phyloP scores from a whole-genome alignment of 495 filamentous ascomycete species.

The Aspergillus heteromorphus region DNA sequence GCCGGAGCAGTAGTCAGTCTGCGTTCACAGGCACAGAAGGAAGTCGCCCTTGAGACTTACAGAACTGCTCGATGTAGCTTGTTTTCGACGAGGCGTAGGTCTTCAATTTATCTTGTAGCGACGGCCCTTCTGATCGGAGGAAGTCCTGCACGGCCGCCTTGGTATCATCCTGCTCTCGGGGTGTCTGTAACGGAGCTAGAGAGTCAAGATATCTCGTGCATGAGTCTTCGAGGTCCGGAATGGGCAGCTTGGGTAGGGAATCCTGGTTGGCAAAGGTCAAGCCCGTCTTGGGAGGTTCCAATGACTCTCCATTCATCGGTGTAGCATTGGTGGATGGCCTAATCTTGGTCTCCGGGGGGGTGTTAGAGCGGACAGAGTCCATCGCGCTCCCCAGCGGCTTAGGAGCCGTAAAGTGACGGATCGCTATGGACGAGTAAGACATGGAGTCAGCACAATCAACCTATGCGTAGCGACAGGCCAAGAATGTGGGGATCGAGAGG shows the following conservation, averaged over 20 bases:
- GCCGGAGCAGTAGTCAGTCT: background rate
- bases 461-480: slow-evolving; percentile 70
- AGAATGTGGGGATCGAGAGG: slow-evolving; percentile 68
- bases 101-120: slow-evolving; percentile 82
- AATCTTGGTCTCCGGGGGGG: slow-evolving; percentile 17
- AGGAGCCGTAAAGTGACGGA: slow-evolving; percentile 56
- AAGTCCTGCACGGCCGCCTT: slow-evolving; percentile 79
- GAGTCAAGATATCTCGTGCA: slow-evolving; percentile 75
- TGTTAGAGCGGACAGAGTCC: slow-evolving; percentile 20
- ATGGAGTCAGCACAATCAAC: slow-evolving; percentile 41
- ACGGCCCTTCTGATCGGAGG: slow-evolving; percentile 73
- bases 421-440: slow-evolving; percentile 42
- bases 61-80: slow-evolving; percentile 98
- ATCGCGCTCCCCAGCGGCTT: slow-evolving; percentile 54
- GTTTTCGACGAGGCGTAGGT: slow-evolving; percentile 89
- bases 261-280: slow-evolving; percentile 90
- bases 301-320: slow-evolving; percentile 19
- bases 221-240: slow-evolving; percentile 81
- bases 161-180: slow-evolving; percentile 79
- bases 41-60: slow-evolving; percentile 49
- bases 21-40: background rate
- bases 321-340: slow-evolving; percentile 13
- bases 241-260: slow-evolving; percentile 83
- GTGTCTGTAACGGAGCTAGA: slow-evolving; percentile 74
- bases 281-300: slow-evolving; percentile 22